Evolutionary conservation across 257 asterid genomes (phyloP), one percentile per base, ranked within the genome.

Genomic region (Henckelia pumila): DNA sequence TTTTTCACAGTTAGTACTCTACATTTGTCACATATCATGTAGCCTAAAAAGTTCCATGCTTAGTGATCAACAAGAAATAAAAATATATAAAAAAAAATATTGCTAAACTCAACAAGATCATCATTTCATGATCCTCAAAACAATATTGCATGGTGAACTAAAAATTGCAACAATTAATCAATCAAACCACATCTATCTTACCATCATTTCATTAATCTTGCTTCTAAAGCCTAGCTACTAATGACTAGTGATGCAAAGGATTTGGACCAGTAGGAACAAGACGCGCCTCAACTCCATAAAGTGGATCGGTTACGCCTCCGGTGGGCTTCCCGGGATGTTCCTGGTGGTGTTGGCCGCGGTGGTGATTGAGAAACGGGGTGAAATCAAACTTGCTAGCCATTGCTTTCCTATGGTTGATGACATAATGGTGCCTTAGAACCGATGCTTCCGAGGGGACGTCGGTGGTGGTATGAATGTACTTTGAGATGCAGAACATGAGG

Each of bases 181-280:
- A 53, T 56, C n/a, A 58, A 70, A 59, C 49, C 57, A 68, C 60
- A 66, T 67, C 49, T 73, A 57, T 74, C 72, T 61, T 56, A 77
- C 74, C 75, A 65, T 63, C 9, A 6, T 6, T 30, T 30, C 33
- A 6, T 65, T n/a, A n/a, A 35, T 58, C 56, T 63, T 57, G 66
- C 30, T 52, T 56, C 53, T 9, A n/a, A 68, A 22, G 29, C 71
- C 71, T 29, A 9, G 1, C 1, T 25, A 3, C 0, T 2, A 16
- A 53, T 35, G 47, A 47, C 73, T 75, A 90, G 73, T 90, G 94
- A 67, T 90, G 97, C 80, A 90, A 79, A 2, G 97, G 95, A 73
- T 90, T 88, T 25, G 97, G 97, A 68, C 97, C 97, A 25, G 84
- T 68, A 0, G 97, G 97, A 16, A 90, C 92, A 6, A 88, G 83